Evolutionary conservation across 2,329 filamentous ascomycete species (phyloP), one percentile per base, ranked within the genome.

Genomic region (Uncinocarpus reesii): DNA sequence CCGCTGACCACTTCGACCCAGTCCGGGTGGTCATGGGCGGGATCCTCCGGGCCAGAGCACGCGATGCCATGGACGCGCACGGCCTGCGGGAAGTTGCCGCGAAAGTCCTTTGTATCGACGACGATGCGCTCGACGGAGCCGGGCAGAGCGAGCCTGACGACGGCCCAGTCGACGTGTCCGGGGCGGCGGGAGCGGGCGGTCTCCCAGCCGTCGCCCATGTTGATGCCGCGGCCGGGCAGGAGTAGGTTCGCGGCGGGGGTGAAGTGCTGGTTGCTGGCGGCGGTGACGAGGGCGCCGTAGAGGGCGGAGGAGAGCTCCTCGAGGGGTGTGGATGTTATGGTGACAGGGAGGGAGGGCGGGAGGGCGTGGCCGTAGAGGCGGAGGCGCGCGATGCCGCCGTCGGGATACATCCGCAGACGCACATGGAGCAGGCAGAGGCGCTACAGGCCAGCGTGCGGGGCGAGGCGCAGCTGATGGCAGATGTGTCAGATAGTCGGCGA

Each of bases 171-270:
- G 7, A 64, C 62, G 52, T 70, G 66, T 13, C 62, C 64, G n/a
- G 59, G 57, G 1, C 54, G 57, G 15, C 67, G 61, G 31, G 64
- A 67, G 18, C 67, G 60, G 7, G 64, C 62, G 3, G 67, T 70
- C 53, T 70, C 67, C 67, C 67, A 70, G 1, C 67, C 67, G 52
- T 70, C 67, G 8, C 67, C 66, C 67, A 70, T 70, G 46, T 70
- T 62, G 55, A 65, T 63, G 7, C 67, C 67, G 7, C 67, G 60
- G n/a, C 67, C 67, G 10, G 67, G 67, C 2, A 70, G 58, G 8
- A 70, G 52, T 15, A 68, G 54, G 48, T 70, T 70, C 7, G 63
- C 62, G 28, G 60, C 62, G 1, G 65, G 65, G 0, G 67, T 68
- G 54, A 60, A 70, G 50, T 70, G 67, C 53, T 70, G 64, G 49